These are phyloP conservation scores for Kalaharituber pfeilii DNA, from an alignment of 2,329 filamentous ascomycete genomes.

Conservation along the genomic window DNA sequence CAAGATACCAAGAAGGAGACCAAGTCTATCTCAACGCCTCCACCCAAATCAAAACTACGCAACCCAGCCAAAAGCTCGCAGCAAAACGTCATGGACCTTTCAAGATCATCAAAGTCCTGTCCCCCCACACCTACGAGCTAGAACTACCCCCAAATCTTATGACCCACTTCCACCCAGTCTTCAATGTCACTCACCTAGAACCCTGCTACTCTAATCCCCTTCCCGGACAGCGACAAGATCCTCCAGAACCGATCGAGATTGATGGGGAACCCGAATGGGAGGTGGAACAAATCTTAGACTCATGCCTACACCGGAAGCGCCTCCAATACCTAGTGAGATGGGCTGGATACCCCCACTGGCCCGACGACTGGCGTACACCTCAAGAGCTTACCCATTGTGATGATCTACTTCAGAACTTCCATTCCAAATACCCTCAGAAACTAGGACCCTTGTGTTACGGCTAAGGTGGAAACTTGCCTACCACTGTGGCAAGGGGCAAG, in stretches of 20 bases:
- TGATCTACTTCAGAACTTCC: too few relatives aligned
- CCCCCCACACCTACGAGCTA: not conserved
- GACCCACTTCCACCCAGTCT: slow-evolving; percentile 3
- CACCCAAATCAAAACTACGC: slow-evolving; percentile 1
- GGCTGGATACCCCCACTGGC: too few relatives aligned
- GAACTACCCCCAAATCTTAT: slow-evolving; percentile 3
- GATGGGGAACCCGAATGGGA: not conserved
- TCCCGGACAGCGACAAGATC: not conserved
- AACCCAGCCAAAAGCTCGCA: slow-evolving; percentile 6
- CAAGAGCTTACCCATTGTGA: too few relatives aligned
- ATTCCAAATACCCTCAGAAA: too few relatives aligned
- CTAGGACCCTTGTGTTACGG: too few relatives aligned
- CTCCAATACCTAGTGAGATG: not conserved
- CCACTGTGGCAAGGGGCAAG: too few relatives aligned
- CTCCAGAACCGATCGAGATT: not conserved
- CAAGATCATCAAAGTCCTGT: not conserved
- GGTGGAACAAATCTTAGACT: not conserved
- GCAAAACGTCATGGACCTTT: slow-evolving; percentile 6
- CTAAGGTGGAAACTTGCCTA: too few relatives aligned
- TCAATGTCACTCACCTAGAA: slow-evolving; percentile 2
- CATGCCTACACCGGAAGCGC: too few relatives aligned
- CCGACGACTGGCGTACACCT: too few relatives aligned
- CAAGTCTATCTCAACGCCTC: slow-evolving; percentile 6
- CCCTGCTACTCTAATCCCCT: not conserved
- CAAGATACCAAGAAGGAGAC: not conserved